Base-by-base conservation (phyloP, 2,329 filamentous ascomycete genomes). In the Thelonectria olida region DNA sequence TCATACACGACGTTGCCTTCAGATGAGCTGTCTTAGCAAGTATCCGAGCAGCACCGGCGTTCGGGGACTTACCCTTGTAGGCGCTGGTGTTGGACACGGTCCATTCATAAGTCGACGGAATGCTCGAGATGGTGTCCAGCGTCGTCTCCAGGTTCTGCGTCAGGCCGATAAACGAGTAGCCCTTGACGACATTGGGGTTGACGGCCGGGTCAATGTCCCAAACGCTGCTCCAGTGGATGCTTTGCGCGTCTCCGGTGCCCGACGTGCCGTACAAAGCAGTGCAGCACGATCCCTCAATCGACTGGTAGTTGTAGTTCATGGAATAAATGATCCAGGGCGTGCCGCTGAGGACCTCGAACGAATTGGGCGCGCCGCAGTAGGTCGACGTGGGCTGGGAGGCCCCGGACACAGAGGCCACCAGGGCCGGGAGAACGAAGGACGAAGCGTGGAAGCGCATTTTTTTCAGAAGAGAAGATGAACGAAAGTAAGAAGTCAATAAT, bases 271-370 rank as follows among this genome's bases (percentile, higher is more conserved):
- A 66, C 17, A 60, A 52, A 8, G 54, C 59, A 1, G 64, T 66
- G 27, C 64, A 66, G 50, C 62, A 64, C 12, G 64, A 60, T 4
- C 64, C 64, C 3, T 53, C 19, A 12, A 66, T 66, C 3, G 55
- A 36, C 17, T 65, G 49, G 15, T 66, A 66, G 20, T 66, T 66
- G 50, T 66, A 66, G 47, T 66, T 66, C 64, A 66, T 66, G 8
- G 64, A 66, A 34, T 63, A 66, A 12, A 66, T 55, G 39, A 66
- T 65, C 64, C 64, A 66, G 0, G 64, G 64, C 6, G 58, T 63
- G 7, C 55, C 64, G 9, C 38, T 27, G 10, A 66, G 59, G 5
- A 66, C 48, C 39, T 66, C 52, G 4, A 49, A 66, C 12, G 64
- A 52, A 17, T 66, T 66, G 1, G 64, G 64, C 7, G 62, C 41